Evolutionary conservation across 352 stramenopile genomes (phyloP), one percentile per base, ranked within the genome.

Genomic region (Globisporangium recalcitrans): DNA sequence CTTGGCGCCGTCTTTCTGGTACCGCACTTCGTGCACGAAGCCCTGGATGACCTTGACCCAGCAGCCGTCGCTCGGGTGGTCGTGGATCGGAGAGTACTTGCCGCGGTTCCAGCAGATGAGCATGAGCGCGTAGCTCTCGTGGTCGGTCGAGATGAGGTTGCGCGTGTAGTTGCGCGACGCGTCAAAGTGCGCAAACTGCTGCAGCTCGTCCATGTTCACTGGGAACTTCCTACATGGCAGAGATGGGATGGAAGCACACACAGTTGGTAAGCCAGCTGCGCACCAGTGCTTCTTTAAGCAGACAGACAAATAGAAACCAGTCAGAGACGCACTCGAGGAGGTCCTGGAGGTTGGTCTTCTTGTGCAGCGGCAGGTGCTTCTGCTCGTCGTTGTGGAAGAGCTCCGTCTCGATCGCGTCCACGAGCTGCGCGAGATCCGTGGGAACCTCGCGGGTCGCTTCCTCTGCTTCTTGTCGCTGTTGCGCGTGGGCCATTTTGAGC

Each of bases 91-190:
- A 27, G 80, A 77, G 70, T 78, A 80, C 75, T 80, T 79, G 51
- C 71, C 77, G 22, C 83, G 75, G 75, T 95, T 97, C 93, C 93
- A 98, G 76, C 93, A 98, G 27, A 98, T 60, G 38, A 98, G 64
- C 65, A 98, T 85, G 47, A 98, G 82, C n/a, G 93, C 95, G 68
- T 97, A 98, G 11, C 78, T 93, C 75, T 94, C 73, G 67, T 95
- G 71, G 68, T 98, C 91, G 3, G 91, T 97, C 10, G 90, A 86
- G 58, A 98, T 91, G 47, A 98, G 75, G 70, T 98, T 98, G 62
- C 94, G 75, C n/a, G 92, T 98, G 72, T 98, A 98, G 57, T 96
- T 90, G 40, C 88, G 87, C 14, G 74, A 85, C 6, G 72, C 29
- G 57, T 97, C 87, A 57, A 95, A 95, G 56, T 90, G 80, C 40